Base-by-base conservation (phyloP, 805 yeast genomes). In the Yarrowia sp. region DNA sequence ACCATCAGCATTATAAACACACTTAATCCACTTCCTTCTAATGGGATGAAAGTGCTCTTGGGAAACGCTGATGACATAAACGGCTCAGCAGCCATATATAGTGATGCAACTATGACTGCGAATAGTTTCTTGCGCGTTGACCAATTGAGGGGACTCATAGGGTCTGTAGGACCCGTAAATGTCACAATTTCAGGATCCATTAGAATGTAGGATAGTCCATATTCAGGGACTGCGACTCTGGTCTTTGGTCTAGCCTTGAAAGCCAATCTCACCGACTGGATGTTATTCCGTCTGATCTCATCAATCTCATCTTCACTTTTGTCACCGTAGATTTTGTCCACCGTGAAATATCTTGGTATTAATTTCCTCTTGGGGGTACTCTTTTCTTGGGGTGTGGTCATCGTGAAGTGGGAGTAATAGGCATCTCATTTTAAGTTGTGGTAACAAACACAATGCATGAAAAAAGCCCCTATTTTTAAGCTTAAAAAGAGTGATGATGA, bases 51-150 rank as follows among this genome's bases (percentile, higher is more conserved):
- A 1, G 38, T 55, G 19, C 46, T 55, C n/a, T 15, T 9, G 6
- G 61, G 61, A 14, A 55, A 55, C 14, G 36, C 61, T 30, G 61
- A 46, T 4, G 61, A 39, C 34, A 55, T 24, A 36, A 55, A 20
- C 5, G 61, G 61, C 24, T 55, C 61, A 15, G 36, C 46, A 9
- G 38, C 46, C 2, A 55, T 46, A 10, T 49, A 49, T 3, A 55
- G 44, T 2, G 61, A 55, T 8, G 61, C 44, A 5, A 30, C 34
- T 6, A 39, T 13, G 7, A 55, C 38, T 6, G 47, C 15, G 17
- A 55, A 55, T 9, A 55, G 39, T 20, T 55, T 55, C 17, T n/a
- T 55, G 7, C n/a, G 17, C 1, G 6, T 2, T 2, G 17, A 9
- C 47, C 63, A 55, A 12, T 40, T 30, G 20, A 5, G 3, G 39